Evolutionary conservation across 108 stramenopile genomes (phyloP).

Genomic region (Pseudonitzschia pungens): DNA sequence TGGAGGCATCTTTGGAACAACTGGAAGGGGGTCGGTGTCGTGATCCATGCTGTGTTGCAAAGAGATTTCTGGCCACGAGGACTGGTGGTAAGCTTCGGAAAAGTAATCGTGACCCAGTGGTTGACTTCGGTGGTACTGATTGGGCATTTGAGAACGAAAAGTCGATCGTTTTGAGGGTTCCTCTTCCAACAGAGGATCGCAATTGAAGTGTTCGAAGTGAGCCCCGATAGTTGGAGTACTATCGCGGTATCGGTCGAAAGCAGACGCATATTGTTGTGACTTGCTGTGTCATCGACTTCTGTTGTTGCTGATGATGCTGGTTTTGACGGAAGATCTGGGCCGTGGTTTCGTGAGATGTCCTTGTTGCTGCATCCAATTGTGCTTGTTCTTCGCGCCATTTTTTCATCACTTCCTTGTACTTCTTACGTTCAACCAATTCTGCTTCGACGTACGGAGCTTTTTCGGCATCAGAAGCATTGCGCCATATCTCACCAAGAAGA

Average conservation of each 20-base stretch:
- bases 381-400: constrained; percentile 50
- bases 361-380: constrained; percentile 35
- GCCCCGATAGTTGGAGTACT: constrained; percentile 2
- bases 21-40: constrained; percentile 23
- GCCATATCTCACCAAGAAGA: constrained; percentile 68
- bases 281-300: neutral
- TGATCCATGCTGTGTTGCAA: constrained; percentile 14
- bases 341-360: constrained; percentile 31
- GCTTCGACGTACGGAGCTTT: constrained; percentile 50
- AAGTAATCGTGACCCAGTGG: constrained; percentile 13
- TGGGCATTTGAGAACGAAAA: constrained; percentile 1
- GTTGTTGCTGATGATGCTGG: constrained; percentile 12
- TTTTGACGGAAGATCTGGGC: constrained; percentile 29
- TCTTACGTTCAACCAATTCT: constrained; percentile 50
- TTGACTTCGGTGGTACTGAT: constrained; percentile 16
- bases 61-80: constrained; percentile 7
- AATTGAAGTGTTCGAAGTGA: constrained; percentile 11
- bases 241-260: constrained; percentile 7
- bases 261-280: constrained; percentile 11
- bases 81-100: neutral
- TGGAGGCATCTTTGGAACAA: constrained; percentile 14
- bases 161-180: constrained; percentile 5
- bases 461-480: constrained; percentile 50
- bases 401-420: constrained; percentile 56
- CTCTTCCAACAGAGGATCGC: constrained; percentile 6